Conservation (phyloP, 78 protist genomes). For the Dictyostelium brefeldianum region DNA sequence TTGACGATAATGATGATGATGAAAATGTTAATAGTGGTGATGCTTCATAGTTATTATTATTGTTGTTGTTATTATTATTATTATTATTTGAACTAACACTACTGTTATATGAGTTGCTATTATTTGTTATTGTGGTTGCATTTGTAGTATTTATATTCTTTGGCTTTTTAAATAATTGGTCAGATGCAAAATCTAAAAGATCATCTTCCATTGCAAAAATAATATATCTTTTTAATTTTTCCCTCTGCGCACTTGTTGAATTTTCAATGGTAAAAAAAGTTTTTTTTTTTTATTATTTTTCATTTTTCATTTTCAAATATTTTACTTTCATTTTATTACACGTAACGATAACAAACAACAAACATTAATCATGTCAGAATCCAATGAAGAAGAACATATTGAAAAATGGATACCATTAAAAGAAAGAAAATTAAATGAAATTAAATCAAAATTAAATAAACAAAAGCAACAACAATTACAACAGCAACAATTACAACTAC, state of each 20-base stretch:
- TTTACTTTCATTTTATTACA: no score
- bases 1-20: neutral
- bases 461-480: neutral
- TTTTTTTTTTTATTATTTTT: neutral
- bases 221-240: no score
- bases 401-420: conserved; percentile 73
- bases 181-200: conserved; percentile 53
- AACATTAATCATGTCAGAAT: neutral
- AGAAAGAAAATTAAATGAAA: conserved; percentile 48
- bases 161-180: conserved; percentile 17
- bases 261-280: neutral
- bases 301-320: neutral
- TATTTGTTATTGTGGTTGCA: neutral
- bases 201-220: conserved; percentile 47
- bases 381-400: neutral
- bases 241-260: neutral
- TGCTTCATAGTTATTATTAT: neutral
- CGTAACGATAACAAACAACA: neutral
- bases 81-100: neutral
- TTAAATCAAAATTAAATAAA: conserved; percentile 8
- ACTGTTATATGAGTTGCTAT: neutral
- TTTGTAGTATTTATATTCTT: neutral
- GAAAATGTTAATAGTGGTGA: neutral
- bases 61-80: neutral
- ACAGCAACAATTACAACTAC: neutral